Percentiles rank a stretch among this genome's conserved stretches.
phyloP scores from a whole-genome alignment of 345 rosid genomes.

The Psidium friedrichsthalianum region DNA sequence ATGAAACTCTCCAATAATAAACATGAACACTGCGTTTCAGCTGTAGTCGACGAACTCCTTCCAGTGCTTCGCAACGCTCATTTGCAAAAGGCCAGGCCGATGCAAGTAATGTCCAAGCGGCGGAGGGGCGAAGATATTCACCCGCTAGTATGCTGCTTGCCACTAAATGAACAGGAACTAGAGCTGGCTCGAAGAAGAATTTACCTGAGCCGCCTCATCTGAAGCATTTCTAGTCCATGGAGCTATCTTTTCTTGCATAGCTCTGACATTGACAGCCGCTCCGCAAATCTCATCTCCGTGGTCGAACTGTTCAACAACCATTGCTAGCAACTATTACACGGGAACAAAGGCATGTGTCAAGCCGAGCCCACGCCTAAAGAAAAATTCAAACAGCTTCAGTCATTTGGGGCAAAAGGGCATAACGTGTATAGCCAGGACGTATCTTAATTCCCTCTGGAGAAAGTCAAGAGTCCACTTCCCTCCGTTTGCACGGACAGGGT shows the following conservation, averaged over 20 bases:
- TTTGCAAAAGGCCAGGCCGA: constrained; percentile 12
- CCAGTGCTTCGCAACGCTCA: constrained; percentile 84
- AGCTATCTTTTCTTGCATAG: constrained; percentile 50
- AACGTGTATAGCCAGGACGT: constrained; percentile 65
- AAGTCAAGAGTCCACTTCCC: constrained; percentile 68
- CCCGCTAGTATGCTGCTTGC: neutral
- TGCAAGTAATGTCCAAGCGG: neutral
- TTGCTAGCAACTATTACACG: constrained; percentile 41
- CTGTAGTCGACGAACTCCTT: constrained; percentile 62
- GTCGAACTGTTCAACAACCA: constrained; percentile 87
- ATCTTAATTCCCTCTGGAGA: constrained; percentile 46
- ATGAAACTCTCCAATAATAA: neutral
- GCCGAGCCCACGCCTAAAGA: neutral
- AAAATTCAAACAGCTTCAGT: neutral
- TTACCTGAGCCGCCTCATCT: constrained; percentile 81
- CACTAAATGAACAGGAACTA: neutral
- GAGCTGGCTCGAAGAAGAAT: neutral
- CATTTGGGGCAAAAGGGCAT: neutral
- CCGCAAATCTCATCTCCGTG: constrained; percentile 88
- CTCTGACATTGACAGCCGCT: constrained; percentile 64
- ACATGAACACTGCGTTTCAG: constrained; percentile 53
- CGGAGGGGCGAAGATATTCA: neutral
- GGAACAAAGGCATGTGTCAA: neutral
- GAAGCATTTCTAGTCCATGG: constrained; percentile 83
- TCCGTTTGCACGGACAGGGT: constrained; percentile 79